Percentiles rank a stretch among this genome's conserved stretches.
Conservation (phyloP, 805 yeast genomes). For the Pichia cephalocereana region DNA sequence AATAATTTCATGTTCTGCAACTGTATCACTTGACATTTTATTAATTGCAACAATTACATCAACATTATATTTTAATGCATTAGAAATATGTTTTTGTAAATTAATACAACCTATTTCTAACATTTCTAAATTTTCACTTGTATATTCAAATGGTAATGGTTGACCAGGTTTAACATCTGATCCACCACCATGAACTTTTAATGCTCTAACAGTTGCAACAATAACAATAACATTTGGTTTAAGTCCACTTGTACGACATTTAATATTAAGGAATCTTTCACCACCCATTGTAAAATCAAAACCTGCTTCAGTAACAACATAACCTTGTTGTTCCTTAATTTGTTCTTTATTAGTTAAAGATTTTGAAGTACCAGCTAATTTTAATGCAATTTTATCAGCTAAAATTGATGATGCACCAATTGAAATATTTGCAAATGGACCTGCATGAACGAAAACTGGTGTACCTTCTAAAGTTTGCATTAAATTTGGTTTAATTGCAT, state of each 20-base stretch:
- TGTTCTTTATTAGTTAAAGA: conserved; percentile 25
- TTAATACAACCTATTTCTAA: conserved; percentile 77
- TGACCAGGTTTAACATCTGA: conserved; percentile 94
- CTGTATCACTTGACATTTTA: conserved; percentile 74
- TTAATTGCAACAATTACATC: conserved; percentile 96
- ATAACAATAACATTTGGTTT: conserved; percentile 85
- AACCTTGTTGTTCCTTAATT: conserved; percentile 48
- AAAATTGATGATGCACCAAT: conserved; percentile 94
- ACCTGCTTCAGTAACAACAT: conserved; percentile 95
- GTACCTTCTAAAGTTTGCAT: conserved; percentile 98
- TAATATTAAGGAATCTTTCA: conserved; percentile 91
- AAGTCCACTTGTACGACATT: conserved; percentile 86
- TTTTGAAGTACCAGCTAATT: conserved; percentile 65
- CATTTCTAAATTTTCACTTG: conserved; percentile 70
- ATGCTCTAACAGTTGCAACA: conserved; percentile 95
- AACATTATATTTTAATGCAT: conserved; percentile 74
- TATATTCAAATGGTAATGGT: conserved; percentile 73
- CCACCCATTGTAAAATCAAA: conserved; percentile 99
- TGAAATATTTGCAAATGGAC: conserved; percentile 95
- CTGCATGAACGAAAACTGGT: conserved; percentile 95
- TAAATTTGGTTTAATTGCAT: conserved; percentile 90
- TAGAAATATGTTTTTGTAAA: conserved; percentile 81
- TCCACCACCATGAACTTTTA: conserved; percentile 95
- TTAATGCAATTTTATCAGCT: conserved; percentile 88
- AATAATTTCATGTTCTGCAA: conserved; percentile 69